Evolutionary conservation across 306 rosid genomes (phyloP).

Genomic region (Sindora glabra): DNA sequence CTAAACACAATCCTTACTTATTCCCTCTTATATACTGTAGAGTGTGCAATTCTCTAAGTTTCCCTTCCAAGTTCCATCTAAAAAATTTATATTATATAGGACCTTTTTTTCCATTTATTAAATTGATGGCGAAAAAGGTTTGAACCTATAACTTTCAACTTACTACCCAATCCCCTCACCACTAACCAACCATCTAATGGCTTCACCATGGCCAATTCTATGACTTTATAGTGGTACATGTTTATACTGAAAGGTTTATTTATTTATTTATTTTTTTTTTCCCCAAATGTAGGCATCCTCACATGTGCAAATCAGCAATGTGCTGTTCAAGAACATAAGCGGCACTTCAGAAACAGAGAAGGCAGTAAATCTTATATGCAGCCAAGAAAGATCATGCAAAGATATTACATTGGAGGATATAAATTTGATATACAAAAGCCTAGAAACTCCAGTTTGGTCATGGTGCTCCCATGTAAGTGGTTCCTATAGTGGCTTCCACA

Average conservation of each 20-base stretch:
- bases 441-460: neutral
- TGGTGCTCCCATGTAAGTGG: constrained; percentile 20
- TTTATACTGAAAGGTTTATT: too few relatives aligned
- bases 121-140: too few relatives aligned
- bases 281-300: constrained; percentile 15
- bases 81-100: too few relatives aligned
- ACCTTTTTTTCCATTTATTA: too few relatives aligned
- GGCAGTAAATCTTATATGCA: constrained; percentile 27
- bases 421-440: neutral
- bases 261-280: neutral
- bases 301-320: constrained; percentile 26
- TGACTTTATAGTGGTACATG: neutral
- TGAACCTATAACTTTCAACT: too few relatives aligned
- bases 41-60: too few relatives aligned
- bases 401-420: constrained; percentile 23
- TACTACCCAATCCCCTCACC: too few relatives aligned
- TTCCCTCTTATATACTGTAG: too few relatives aligned
- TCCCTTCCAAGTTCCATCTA: too few relatives aligned
- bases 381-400: constrained; percentile 22
- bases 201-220: too few relatives aligned
- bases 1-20: too few relatives aligned
- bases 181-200: too few relatives aligned
- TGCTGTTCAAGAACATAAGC: constrained; percentile 29
- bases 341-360: constrained; percentile 15
- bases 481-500: constrained; percentile 12